Evolutionary conservation across 306 rosid species (phyloP).

Genomic region (Cucurbita pepo): DNA sequence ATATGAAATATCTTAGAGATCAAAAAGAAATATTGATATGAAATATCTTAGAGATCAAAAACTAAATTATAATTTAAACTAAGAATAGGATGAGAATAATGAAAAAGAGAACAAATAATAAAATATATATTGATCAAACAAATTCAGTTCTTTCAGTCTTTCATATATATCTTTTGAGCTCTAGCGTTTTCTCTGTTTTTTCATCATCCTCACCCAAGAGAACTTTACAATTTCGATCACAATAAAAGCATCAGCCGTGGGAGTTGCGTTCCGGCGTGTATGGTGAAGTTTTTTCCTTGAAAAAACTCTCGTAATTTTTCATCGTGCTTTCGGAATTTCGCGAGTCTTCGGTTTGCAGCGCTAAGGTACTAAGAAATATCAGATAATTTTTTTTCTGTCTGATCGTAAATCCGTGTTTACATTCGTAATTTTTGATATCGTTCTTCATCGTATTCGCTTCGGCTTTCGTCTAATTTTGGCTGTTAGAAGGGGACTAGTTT

Average conservation of each 20-base stretch:
- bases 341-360: not conserved
- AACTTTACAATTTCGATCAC: not conserved
- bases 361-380: constrained; percentile 6
- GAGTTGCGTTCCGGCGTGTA: not conserved
- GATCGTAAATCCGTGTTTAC: constrained; percentile 2
- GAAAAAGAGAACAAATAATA: not conserved
- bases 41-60: not conserved
- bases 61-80: not conserved
- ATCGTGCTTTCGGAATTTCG: not conserved
- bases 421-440: not conserved
- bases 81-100: not conserved
- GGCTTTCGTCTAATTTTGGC: constrained; percentile 4
- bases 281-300: not conserved
- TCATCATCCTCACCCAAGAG: constrained; percentile 2
- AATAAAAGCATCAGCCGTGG: not conserved
- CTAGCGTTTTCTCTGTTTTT: constrained; percentile 3
- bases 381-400: not conserved
- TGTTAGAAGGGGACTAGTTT: not conserved
- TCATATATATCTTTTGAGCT: not conserved
- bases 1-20: not conserved
- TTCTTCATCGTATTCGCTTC: constrained; percentile 11
- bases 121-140: not conserved
- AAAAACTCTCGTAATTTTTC: not conserved
- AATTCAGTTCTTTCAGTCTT: constrained; percentile 1
- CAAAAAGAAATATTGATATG: not conserved